Evolutionary conservation across 2,329 filamentous ascomycete species (phyloP), one percentile per base, ranked within the genome.

Genomic region (Penicillium sp.): DNA sequence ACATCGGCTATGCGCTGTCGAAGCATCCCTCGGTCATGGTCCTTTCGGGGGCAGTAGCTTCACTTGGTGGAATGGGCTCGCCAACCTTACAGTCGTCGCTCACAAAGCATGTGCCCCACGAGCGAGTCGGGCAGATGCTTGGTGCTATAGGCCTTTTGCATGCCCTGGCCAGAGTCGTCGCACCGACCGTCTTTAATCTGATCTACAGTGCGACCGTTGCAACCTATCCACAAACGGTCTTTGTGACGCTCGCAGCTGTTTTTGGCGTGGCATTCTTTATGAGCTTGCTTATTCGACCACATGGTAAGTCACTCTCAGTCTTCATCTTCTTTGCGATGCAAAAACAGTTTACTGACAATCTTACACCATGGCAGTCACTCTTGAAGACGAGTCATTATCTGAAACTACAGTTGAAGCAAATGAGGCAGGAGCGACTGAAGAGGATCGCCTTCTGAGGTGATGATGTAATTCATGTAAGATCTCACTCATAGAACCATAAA

Each of bases 141-240:
- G 93, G 93, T 24, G 90, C 90, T 1, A 85, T 85, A 12, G 93
- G 91, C 0, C 74, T 97, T 52, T 70, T 97, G 49, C 91, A 97
- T 68, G 86, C 89, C 1, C 70, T 95, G 33, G 81, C 87, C 3
- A 77, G 90, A 52, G 82, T 97, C 2, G 66, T 95, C 9, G 84
- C 86, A 1, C 93, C 93, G 0, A 78, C 88, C 0, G 63, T 91
- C 1, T 95, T 96, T 69, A 95, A 93, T 61, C 80, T 87, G 4
- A 81, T 97, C 8, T 98, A 95, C 65, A 86, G 85, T 11, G 74
- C 78, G 2, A 97, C 93, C 0, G 88, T 96, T 1, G 82, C 78
- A 18, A 82, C 72, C 1, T 91, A 86, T 56, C 83, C 88, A 0
- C 88, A 93, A 67, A 83, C 88, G 1, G 84, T 95, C 0, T 96